A percentile compares a stretch with the other conserved stretches of the same genome.
Evolutionary conservation across 441 rosid species (phyloP).

Genomic region (Croton setiger): DNA sequence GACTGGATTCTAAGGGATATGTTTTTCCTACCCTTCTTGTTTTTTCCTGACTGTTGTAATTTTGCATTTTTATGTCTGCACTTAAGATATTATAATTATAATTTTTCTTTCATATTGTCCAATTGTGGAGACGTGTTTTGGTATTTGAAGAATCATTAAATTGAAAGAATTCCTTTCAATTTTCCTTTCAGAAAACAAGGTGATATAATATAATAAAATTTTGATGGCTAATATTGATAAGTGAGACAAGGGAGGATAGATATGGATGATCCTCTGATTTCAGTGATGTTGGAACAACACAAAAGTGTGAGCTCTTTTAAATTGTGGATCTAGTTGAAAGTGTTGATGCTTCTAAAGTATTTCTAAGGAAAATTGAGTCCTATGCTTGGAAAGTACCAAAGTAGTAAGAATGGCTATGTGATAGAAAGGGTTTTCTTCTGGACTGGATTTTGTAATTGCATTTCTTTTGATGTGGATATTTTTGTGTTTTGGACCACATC

Average conservation of each 20-base stretch:
- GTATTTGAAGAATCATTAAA: constrained; percentile 1
- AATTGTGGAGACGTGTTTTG: neutral
- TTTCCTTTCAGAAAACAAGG: neutral
- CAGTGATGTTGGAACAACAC: neutral
- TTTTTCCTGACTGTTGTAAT: neutral
- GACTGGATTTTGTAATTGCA: neutral
- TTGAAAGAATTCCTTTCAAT: neutral
- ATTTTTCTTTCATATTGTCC: neutral
- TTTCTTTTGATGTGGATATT: neutral
- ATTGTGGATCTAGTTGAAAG: neutral
- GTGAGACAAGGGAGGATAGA: neutral
- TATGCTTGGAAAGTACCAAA: neutral
- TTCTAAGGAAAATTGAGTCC: neutral
- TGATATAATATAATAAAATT: neutral
- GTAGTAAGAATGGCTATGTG: neutral
- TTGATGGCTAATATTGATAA: neutral
- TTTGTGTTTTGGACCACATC: neutral
- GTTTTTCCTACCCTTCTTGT: neutral
- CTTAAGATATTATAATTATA: neutral
- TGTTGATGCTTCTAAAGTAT: neutral
- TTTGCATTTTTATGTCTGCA: neutral
- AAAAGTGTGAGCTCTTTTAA: too few species aligned
- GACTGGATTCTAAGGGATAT: neutral
- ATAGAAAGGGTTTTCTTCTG: neutral
- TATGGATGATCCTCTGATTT: neutral